Evolutionary conservation across 1,139 yeast genomes (phyloP), one percentile per base, ranked within the genome.

Genomic region (Geotrichum reessii): DNA sequence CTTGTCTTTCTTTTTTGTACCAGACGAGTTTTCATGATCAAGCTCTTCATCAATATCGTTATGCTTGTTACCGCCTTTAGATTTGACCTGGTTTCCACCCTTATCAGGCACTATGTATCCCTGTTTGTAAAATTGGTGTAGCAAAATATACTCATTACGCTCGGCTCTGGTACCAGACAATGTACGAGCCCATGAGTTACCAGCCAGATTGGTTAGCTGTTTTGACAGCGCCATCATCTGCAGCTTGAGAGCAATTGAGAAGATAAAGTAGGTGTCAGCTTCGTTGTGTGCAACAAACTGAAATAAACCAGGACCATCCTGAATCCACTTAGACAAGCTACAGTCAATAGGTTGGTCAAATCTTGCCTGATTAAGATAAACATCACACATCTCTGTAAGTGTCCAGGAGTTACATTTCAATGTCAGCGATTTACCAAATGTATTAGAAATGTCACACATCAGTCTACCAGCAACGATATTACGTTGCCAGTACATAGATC

Each of bases 151-250:
- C 73, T 95, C 99, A 73, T 93, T 93, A 75, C 99, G 83, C 67
- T 96, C 98, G 14, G 97, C 96, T 68, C 99, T 82, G 0, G 98
- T 89, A 73, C 99, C 99, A 59, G 91, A 85, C 58, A 95, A 77
- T 0, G 99, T 93, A 65, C 89, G 91, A 2, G 96, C 83, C 99
- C 99, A 95, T 0, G 97, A 93, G 71, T 93, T 95, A 66, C 99
- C 99, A 0, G 99, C 98, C 64, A 95, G 77, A 65, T 87, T 87
- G 3, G 99, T 93, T 68, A 95, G 78, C 69, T 92, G 97, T 67
- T 90, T 89, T 0, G 98, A 87, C 62, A 95, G 78, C 0, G 97
- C 89, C 60, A 95, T 76, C 61, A 93, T 86, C 72, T 95, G 99
- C 60, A 85, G 83, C 61, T 86, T 79, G 69, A 90, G 84, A 0